These are phyloP conservation scores for Pyrrhoderma noxium DNA, from an alignment of 1,284 basidiomycete species.

Conservation along the genomic window DNA sequence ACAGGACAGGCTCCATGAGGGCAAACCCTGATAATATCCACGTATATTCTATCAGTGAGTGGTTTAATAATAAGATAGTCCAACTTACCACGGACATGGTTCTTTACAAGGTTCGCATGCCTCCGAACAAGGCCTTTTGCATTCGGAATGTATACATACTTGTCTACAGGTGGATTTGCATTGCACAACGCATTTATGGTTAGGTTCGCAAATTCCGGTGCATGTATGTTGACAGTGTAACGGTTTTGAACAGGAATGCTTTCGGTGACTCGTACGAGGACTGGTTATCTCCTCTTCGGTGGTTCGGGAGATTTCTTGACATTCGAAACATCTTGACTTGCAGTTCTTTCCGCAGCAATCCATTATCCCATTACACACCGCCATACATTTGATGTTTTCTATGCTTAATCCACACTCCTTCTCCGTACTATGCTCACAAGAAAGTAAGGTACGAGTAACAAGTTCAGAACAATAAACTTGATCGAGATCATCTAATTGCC, in stretches of 20 bases:
- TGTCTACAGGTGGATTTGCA: slow-evolving; percentile 51
- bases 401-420: slow-evolving; percentile 44
- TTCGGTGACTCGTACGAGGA: slow-evolving; percentile 32
- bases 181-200: slow-evolving; percentile 40
- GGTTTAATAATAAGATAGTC: neutral
- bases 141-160: slow-evolving; percentile 45
- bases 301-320: slow-evolving; percentile 30
- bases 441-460: slow-evolving; percentile 41
- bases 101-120: slow-evolving; percentile 62
- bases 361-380: slow-evolving; percentile 38
- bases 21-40: slow-evolving; percentile 42
- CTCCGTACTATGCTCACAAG: slow-evolving; percentile 48
- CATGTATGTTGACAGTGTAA: slow-evolving; percentile 59
- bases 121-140: slow-evolving; percentile 40
- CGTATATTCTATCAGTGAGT: neutral
- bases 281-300: slow-evolving; percentile 9
- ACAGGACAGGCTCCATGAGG: slow-evolving; percentile 49
- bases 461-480: slow-evolving; percentile 37
- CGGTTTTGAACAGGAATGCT: slow-evolving; percentile 44
- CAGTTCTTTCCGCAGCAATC: slow-evolving; percentile 54
- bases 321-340: slow-evolving; percentile 41
- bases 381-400: slow-evolving; percentile 33
- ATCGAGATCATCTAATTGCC: slow-evolving; percentile 37
- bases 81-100: slow-evolving; percentile 46
- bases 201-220: slow-evolving; percentile 39